Evolutionary conservation across 768 basidiomycete species (phyloP).

Genomic region (Lyophyllum decastes): DNA sequence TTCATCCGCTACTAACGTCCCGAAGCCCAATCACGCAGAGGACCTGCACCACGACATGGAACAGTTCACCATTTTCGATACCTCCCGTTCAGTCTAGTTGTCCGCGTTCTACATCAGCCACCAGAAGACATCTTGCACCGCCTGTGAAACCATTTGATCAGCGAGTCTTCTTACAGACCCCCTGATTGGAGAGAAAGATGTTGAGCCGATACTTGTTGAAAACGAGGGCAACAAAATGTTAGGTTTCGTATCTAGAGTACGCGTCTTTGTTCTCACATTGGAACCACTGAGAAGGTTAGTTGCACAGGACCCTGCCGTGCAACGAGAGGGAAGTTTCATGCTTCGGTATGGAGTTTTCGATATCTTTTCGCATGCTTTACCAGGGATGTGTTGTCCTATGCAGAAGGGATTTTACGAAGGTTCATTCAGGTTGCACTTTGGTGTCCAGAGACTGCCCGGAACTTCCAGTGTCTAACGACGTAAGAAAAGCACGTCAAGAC

Average conservation of each 20-base stretch:
- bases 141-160: slow-evolving; percentile 35
- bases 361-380: slow-evolving; percentile 41
- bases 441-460: slow-evolving; percentile 81
- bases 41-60: slow-evolving; percentile 2
- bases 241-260: slow-evolving; percentile 67
- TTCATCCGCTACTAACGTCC: not conserved
- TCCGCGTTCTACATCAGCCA: slow-evolving; percentile 23
- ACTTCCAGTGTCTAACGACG: slow-evolving; percentile 63
- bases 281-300: slow-evolving; percentile 3
- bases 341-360: slow-evolving; percentile 75
- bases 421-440: slow-evolving; percentile 66
- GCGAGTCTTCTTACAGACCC: slow-evolving; percentile 49
- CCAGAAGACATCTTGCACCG: slow-evolving; percentile 32
- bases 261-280: slow-evolving; percentile 10
- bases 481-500: slow-evolving; percentile 55
- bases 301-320: slow-evolving; percentile 66
- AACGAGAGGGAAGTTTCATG: slow-evolving; percentile 64
- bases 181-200: slow-evolving; percentile 64
- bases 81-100: slow-evolving; percentile 38
- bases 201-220: slow-evolving; percentile 55
- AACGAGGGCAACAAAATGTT: slow-evolving; percentile 51
- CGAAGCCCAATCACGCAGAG: not conserved
- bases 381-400: slow-evolving; percentile 35
- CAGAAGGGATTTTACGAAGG: slow-evolving; percentile 71
- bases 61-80: slow-evolving; percentile 35